These are phyloP conservation scores for Petunia axillaris DNA, from an alignment of 257 asterid genomes.

Conservation along the genomic window DNA sequence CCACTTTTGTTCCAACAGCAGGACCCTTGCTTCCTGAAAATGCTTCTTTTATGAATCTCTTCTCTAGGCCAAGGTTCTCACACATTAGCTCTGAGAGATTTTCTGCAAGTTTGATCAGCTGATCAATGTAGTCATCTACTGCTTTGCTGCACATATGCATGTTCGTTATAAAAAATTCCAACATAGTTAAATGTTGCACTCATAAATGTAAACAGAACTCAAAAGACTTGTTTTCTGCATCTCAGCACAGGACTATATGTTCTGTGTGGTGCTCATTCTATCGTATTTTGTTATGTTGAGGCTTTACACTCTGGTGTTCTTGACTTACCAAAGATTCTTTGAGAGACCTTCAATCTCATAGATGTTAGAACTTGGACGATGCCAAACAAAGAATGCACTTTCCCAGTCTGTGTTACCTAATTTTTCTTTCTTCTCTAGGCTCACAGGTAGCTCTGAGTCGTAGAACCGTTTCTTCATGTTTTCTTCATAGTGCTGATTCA, in stretches of 20 bases:
- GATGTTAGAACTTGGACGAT: slow-evolving; percentile 74
- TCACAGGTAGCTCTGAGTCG: slow-evolving; percentile 56
- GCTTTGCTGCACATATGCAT: slow-evolving; percentile 50
- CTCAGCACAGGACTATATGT: neutral
- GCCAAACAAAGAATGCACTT: slow-evolving; percentile 68
- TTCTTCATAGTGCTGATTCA: slow-evolving; percentile 64
- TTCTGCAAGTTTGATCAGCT: slow-evolving; percentile 68
- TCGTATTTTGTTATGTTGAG: neutral
- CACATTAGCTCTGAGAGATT: slow-evolving; percentile 70
- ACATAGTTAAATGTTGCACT: slow-evolving; percentile 4
- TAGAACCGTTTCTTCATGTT: slow-evolving; percentile 59
- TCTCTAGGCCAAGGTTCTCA: slow-evolving; percentile 72
- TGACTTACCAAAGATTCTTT: slow-evolving; percentile 54
- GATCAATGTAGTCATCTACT: slow-evolving; percentile 70
- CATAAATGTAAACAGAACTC: neutral
- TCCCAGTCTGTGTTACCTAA: slow-evolving; percentile 69
- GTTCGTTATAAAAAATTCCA: slow-evolving; percentile 20
- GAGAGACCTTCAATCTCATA: slow-evolving; percentile 54
- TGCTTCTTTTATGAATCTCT: slow-evolving; percentile 58
- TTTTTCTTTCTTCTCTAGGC: slow-evolving; percentile 43
- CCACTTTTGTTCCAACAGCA: slow-evolving; percentile 78
- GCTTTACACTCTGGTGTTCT: neutral
- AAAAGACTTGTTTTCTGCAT: neutral
- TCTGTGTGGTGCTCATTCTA: neutral
- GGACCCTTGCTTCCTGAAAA: slow-evolving; percentile 72